A percentile compares a stretch with the other conserved stretches of the same genome.
phyloP scores from a whole-genome alignment of 192 early-diverging fungal species.

The Entophlyctis luteolus region DNA sequence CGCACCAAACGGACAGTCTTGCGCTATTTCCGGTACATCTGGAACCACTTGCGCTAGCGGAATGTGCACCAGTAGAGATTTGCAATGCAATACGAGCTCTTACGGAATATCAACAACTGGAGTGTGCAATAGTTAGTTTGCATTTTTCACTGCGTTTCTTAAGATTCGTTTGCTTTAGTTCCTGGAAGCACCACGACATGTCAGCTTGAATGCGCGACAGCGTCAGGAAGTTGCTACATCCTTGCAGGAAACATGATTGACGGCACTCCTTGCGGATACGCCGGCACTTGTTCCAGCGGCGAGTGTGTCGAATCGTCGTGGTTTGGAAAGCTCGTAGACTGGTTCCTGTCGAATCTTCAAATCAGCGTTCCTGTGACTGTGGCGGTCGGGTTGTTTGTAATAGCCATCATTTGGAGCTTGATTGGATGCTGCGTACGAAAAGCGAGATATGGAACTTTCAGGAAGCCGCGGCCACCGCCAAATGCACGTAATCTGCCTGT shows the following conservation, averaged over 20 bases:
- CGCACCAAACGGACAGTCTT: constrained; percentile 62
- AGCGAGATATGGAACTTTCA: not conserved
- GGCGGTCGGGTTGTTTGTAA: constrained; percentile 30
- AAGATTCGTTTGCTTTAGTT: not conserved
- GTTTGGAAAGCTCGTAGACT: constrained; percentile 30
- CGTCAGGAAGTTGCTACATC: constrained; percentile 26
- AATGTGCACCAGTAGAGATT: constrained; percentile 41
- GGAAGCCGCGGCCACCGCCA: not conserved
- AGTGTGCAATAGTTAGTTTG: constrained; percentile 22
- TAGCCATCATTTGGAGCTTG: constrained; percentile 27
- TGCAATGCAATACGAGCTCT: constrained; percentile 34
- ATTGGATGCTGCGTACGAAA: constrained; percentile 15
- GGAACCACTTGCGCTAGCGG: constrained; percentile 43
- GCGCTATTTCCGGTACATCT: constrained; percentile 26
- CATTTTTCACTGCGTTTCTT: not conserved
- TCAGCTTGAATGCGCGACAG: constrained; percentile 29
- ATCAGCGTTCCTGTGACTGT: constrained; percentile 40
- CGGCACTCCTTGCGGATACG: constrained; percentile 44
- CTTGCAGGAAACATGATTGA: constrained; percentile 44
- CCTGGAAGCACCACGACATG: constrained; percentile 30
- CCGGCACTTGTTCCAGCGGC: constrained; percentile 31
- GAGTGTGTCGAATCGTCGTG: constrained; percentile 9
- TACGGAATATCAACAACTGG: constrained; percentile 24
- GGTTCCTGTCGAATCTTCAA: constrained; percentile 29
- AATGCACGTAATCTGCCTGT: constrained; percentile 12